phyloP scores from a whole-genome alignment of 306 rosid species.

The Trifolium subterraneum region DNA sequence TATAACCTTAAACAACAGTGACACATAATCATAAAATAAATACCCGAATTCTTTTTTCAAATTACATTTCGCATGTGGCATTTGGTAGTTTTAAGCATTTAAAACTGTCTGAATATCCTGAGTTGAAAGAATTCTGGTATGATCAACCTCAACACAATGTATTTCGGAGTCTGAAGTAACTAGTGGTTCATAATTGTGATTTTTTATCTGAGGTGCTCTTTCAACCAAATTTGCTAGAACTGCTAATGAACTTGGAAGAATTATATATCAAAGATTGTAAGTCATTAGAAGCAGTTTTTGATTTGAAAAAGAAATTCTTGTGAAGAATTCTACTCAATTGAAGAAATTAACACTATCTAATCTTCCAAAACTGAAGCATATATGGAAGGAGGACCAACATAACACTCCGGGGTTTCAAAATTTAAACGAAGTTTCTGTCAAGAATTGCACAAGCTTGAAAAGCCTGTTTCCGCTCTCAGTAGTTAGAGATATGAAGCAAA shows the following conservation, averaged over 20 bases:
- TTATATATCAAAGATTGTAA: background rate
- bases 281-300: background rate
- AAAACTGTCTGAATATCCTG: background rate
- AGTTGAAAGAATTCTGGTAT: slow-evolving; percentile 1
- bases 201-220: background rate
- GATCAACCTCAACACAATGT: background rate
- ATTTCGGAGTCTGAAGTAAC: background rate
- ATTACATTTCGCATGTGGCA: too few species aligned
- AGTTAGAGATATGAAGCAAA: background rate
- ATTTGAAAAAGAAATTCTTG: background rate
- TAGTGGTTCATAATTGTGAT: background rate
- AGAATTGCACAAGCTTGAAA: too few species aligned
- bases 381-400: too few species aligned
- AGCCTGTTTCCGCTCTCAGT: background rate
- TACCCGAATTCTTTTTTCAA: too few species aligned
- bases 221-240: background rate
- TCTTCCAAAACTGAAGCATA: too few species aligned
- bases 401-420: too few species aligned
- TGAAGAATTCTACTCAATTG: background rate
- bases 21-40: too few species aligned
- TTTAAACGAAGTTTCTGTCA: too few species aligned
- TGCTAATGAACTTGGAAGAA: background rate
- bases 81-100: background rate
- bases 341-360: too few species aligned
- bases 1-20: too few species aligned